Percentiles rank a stretch among this genome's conserved stretches.
Evolutionary conservation across 2,329 filamentous ascomycete genomes (phyloP).

Genomic region (Tolypocladium ovalisporum): DNA sequence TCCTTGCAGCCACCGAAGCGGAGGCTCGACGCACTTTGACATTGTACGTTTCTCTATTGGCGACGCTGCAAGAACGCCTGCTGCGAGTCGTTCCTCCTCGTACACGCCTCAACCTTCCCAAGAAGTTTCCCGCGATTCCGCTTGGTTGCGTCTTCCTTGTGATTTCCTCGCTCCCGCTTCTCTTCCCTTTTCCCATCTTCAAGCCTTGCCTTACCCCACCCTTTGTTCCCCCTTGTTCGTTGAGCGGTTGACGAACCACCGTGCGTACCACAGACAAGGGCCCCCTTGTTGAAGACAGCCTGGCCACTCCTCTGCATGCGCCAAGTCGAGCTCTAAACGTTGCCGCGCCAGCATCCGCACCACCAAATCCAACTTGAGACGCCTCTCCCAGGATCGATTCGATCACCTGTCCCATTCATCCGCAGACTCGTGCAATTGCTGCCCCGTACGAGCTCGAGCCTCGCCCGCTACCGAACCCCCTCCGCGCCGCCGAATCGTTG

Average conservation of each 20-base stretch:
- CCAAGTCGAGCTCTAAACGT: conserved; percentile 6
- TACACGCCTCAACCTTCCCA: not conserved
- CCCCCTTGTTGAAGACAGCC: conserved; percentile 16
- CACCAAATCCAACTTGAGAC: not conserved
- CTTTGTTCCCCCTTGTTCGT: not conserved
- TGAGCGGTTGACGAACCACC: conserved; percentile 6
- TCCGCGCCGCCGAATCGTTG: not conserved
- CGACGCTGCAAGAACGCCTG: not conserved
- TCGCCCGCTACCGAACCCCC: not conserved
- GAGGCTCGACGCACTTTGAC: not conserved
- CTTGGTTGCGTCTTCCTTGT: not conserved
- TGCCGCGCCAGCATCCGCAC: conserved; percentile 3
- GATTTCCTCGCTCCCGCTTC: not conserved
- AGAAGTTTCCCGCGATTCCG: not conserved
- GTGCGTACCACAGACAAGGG: conserved; percentile 7
- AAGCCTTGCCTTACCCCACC: not conserved
- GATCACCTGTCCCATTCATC: not conserved
- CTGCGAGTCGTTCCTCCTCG: not conserved
- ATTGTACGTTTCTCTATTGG: not conserved
- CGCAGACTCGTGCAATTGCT: not conserved
- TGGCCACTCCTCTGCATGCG: conserved; percentile 18
- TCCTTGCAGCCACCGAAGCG: not conserved
- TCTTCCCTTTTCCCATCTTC: not conserved
- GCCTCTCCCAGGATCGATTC: not conserved
- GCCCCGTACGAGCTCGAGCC: not conserved